Base-by-base conservation (phyloP, 2,329 filamentous ascomycete genomes). In the Penicillium expansum region DNA sequence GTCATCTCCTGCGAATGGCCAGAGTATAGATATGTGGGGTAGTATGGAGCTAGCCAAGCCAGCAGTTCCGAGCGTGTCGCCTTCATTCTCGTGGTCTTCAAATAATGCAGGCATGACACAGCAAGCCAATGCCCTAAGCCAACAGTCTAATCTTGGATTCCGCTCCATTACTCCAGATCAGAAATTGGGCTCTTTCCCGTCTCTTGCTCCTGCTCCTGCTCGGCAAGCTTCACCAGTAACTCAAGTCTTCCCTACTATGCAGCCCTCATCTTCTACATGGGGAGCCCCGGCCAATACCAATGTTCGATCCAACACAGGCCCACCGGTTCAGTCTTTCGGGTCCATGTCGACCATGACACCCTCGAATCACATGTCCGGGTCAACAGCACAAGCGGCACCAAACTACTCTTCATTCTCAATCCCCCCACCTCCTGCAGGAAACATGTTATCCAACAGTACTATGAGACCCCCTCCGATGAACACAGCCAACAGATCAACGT, bases 141-240 rank as follows among this genome's bases (percentile, higher is more conserved):
- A 59, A 20, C 61, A 65, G 24, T 55, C 68, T 16, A 70, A 60
- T 24, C 59, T 63, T 41, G 67, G 62, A 39, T 69, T 75, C 52
- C 77, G 80, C 24, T 78, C 81, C 7, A 77, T 83, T 29, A 83
- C 81, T 11, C 80, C 81, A 9, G 81, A 83, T 66, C 77, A 76
- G 53, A 78, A 74, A 32, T 65, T 82, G 49, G 77, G 71, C 49
- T 73, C 71, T 10, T 81, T 82, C 58, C 75, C 79, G n/a, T 69
- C 76, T n/a, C 69, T 81, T 29, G 70, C 77, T 48, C 79, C 79
- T 37, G 61, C 77, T 47, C 79, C 79, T 35, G 61, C 74, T 45
- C 70, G 71, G 44, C 69, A 72, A 54, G 63, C 63, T 29, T 69
- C 70, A 32, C 69, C 69, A 5, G 63, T 70, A 8, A 16, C 62